Evolutionary conservation across 1,284 basidiomycete species (phyloP), one percentile per base, ranked within the genome.

Genomic region (Ustilago vetiveriae): DNA sequence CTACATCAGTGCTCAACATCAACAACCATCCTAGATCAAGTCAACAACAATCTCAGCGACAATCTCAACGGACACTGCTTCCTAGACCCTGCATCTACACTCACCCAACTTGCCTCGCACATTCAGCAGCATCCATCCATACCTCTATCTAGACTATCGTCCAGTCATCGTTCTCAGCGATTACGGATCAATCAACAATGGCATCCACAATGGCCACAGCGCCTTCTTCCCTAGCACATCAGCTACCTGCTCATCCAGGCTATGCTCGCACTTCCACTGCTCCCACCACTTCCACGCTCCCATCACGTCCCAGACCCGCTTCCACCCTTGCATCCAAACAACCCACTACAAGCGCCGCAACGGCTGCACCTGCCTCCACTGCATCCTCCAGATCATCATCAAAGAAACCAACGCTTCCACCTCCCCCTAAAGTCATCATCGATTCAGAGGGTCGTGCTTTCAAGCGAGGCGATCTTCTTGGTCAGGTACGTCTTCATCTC

Each of bases 321-420:
- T 55, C 63, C 23, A 59, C 51, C 21, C 26, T 52, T 27, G 37
- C 59, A 16, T 55, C 51, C 19, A 52, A 45, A 44, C 42, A 54
- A 27, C 27, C 56, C 3, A n/a, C 59, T 8, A 19, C 16, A 9
- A 4, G 14, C 17, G 27, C 52, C 1, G 36, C 43, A 10, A 32
- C 43, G 16, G 22, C 56, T 9, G 27, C n/a, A 0, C 16, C 43
- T 5, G 30, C 26, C 16, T 36, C 57, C 23, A 45, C 54, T 5
- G 36, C 64, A n/a, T 38, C 54, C 6, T 53, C 58, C 30, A 70
- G 66, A 38, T 22, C 37, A 11, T 40, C 46, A 7, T 49, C 58
- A 29, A 74, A 76, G 64, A 80, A 79, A 43, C 70, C 78, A 6
- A 50, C 65, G 13, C 69, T 80, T 16, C 78, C 76, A 23, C 72